Base-by-base conservation (phyloP, 306 rosid genomes). In the Vachellia pachyceras region DNA sequence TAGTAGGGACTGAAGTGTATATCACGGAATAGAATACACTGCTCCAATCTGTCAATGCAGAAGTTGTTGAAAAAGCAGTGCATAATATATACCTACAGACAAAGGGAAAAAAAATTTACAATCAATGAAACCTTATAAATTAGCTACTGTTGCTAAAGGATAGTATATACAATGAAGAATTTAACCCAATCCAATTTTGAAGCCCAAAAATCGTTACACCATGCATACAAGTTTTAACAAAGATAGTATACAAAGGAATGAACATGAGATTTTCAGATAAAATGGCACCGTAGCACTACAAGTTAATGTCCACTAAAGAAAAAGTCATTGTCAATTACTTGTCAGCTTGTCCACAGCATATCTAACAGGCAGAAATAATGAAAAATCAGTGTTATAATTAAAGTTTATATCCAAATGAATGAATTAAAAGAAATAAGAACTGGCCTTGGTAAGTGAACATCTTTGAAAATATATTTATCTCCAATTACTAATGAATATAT, bases 11-110 rank as follows among this genome's bases (percentile, higher is more conserved):
- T 20, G 99, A 96, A 40, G 99, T 96, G 86, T 96, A 96, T 65
- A 96, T 80, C 64, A 96, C 92, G 49, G 99, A 96, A 87, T 93
- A 96, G 79, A 93, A 90, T 44, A 96, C 99, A 80, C 99, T 96
- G 83, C 99, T 96, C 97, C 96, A 96, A 86, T 96, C 99, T 13
- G 99, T 96, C 77, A 96, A 85, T 14, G 99, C 98, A 65, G 99
- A 91, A 73, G 99, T 96, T 70, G 97, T 88, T 70, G 97, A 91
- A 85, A 88, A 96, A 47, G 97, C 97, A 22, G 99, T 92, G 82
- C 89, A 92, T 45, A 96, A 83, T 77, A 96, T 88, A 84, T 90
- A 96, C 99, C 99, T 96, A 79, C 58, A 84, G 35, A 73, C 75
- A 77, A 49, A 69, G 47, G 73, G 85, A 66, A 82, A 60, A 72